These are phyloP conservation scores for Talaromyces sp. DNA, from an alignment of 2,329 filamentous ascomycete genomes.

Conservation along the genomic window DNA sequence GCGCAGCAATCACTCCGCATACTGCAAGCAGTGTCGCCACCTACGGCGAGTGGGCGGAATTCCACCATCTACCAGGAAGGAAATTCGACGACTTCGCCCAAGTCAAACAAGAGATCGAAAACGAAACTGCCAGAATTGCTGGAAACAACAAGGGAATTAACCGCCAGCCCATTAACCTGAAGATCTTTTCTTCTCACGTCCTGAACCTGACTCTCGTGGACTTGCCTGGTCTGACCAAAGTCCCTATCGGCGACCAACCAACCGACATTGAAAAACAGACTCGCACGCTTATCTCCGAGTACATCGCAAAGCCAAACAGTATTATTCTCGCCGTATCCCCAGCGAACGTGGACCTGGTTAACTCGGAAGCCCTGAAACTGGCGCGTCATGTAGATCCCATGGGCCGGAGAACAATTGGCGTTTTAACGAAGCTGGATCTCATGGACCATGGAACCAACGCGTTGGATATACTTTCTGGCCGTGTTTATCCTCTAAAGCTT, in stretches of 20 bases:
- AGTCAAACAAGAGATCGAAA: conserved; percentile 95
- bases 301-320: conserved; percentile 98
- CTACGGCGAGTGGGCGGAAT: conserved; percentile 81
- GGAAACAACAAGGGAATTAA: conserved; percentile 99
- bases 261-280: conserved; percentile 99
- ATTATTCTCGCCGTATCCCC: conserved; percentile 95
- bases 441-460: conserved; percentile 99
- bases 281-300: conserved; percentile 90
- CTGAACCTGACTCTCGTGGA: conserved; percentile 95
- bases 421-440: conserved; percentile 91
- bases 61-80: conserved; percentile 87
- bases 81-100: conserved; percentile 87
- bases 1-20: conserved; percentile 66
- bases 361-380: conserved; percentile 94
- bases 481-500: conserved; percentile 93
- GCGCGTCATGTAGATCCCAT: conserved; percentile 94
- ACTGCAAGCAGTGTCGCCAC: conserved; percentile 67
- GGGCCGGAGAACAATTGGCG: conserved; percentile 90
- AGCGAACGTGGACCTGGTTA: conserved; percentile 96
- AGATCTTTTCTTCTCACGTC: conserved; percentile 96
- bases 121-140: conserved; percentile 88
- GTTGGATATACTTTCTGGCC: conserved; percentile 91
- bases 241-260: conserved; percentile 95
- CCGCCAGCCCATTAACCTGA: conserved; percentile 93
- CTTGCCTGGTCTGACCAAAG: conserved; percentile 92